A percentile compares a stretch with the other conserved stretches of the same genome.
Conservation (phyloP, 2,329 filamentous ascomycete genomes). For the Fusarium austroafricanum region DNA sequence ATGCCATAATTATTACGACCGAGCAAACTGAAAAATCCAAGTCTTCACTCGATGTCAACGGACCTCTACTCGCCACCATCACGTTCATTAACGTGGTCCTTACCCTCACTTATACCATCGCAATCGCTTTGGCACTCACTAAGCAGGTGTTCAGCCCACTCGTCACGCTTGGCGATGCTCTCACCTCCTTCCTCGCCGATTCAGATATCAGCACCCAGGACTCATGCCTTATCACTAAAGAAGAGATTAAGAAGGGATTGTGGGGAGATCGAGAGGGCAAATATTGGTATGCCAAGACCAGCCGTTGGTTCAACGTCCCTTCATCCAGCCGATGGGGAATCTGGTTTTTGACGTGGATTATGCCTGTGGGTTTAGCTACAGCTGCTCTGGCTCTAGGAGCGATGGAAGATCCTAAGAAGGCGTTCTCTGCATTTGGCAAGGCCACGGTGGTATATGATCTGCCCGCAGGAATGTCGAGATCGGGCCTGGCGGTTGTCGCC, state of each 20-base stretch:
- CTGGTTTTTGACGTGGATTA: conserved; percentile 55
- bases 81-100: conserved; percentile 57
- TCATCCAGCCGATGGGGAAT: conserved; percentile 57
- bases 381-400: conserved; percentile 55
- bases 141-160: conserved; percentile 55
- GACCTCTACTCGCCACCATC: conserved; percentile 52
- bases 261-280: conserved; percentile 59
- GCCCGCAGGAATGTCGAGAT: conserved; percentile 41
- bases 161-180: conserved; percentile 62
- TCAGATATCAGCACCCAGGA: conserved; percentile 58
- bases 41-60: conserved; percentile 55
- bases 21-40: conserved; percentile 20
- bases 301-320: conserved; percentile 60
- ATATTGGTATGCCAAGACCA: conserved; percentile 55
- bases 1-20: conserved; percentile 61
- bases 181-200: conserved; percentile 61
- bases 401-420: conserved; percentile 41
- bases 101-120: conserved; percentile 55
- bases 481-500: conserved; percentile 54
- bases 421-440: conserved; percentile 54
- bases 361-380: conserved; percentile 52
- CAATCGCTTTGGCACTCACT: conserved; percentile 54
- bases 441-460: conserved; percentile 52
- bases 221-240: conserved; percentile 60
- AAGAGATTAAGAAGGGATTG: conserved; percentile 56